Conservation (phyloP, 345 rosid genomes). For the Eucalyptus tenuipes region DNA sequence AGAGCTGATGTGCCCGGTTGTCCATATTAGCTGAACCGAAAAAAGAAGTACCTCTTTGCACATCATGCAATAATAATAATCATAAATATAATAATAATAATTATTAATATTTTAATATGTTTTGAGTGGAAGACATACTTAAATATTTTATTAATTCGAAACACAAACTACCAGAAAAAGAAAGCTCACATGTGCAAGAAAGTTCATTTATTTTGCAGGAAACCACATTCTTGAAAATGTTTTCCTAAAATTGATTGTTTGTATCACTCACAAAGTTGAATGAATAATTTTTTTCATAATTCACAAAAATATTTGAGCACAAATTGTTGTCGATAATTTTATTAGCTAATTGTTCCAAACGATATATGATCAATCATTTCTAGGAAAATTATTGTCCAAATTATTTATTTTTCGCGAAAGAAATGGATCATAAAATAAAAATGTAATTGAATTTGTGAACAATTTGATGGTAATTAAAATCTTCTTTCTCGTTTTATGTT, state of each 20-base stretch:
- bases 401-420: rapidly evolving
- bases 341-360: neutral
- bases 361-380: no score
- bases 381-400: neutral
- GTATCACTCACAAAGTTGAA: no score
- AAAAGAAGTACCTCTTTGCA: neutral
- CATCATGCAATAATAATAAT: neutral
- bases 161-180: neutral
- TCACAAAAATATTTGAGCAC: no score
- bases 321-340: no score
- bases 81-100: no score
- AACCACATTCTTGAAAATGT: no score
- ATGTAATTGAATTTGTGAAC: no score
- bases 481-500: neutral
- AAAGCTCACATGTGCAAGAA: neutral
- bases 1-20: neutral
- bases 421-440: no score
- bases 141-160: neutral
- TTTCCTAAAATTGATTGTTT: no score
- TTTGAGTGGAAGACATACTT: neutral
- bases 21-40: neutral
- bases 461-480: neutral
- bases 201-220: no score
- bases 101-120: neutral
- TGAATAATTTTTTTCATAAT: no score